Base-by-base conservation (phyloP, 306 rosid species). In the Lathyrus oleraceus region DNA sequence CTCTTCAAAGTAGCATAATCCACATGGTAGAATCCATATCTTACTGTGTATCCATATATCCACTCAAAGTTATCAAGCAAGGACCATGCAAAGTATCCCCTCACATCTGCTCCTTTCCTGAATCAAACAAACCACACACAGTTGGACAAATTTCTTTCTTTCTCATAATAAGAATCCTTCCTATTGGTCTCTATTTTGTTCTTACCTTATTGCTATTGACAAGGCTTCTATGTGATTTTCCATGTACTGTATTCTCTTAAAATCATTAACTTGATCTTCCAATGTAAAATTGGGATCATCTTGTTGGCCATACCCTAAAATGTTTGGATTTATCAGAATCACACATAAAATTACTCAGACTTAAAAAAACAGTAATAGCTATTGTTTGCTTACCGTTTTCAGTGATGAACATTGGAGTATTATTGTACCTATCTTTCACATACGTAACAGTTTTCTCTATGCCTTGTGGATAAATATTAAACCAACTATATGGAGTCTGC, bases 31-130 rank as follows among this genome's bases (percentile, higher is more conserved):
- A 87, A 61, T 64, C 92, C 92, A 75, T 81, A 89, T 61, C 77
- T 59, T 40, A 79, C 6, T 0, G 80, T 77, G 25, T 72, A 81
- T 57, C 96, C 96, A 48, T 59, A 38, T 6, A 42, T 39, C 90
- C 92, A 89, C 77, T 83, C 87, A 7, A 89, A 89, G 62, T 80
- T 73, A 79, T 89, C 90, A 0, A 89, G 84, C 87, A 89, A 79
- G 6, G 96, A 70, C 96, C 92, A 87, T 2, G 66, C 90, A 56
- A 89, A 69, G 76, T 87, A 89, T 44, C 92, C 92, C 56, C 86
- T 83, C 56, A 87, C 96, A 78, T 89, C 86, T 61, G 90, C 90
- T 44, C 86, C 96, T 57, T 81, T 79, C 72, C 88, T 79, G 42
- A 15, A 21, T 58, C 2, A 14, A 44, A 14, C 19, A 44, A 44